Conservation (phyloP, 345 rosid genomes). For the Brassica carinata region DNA sequence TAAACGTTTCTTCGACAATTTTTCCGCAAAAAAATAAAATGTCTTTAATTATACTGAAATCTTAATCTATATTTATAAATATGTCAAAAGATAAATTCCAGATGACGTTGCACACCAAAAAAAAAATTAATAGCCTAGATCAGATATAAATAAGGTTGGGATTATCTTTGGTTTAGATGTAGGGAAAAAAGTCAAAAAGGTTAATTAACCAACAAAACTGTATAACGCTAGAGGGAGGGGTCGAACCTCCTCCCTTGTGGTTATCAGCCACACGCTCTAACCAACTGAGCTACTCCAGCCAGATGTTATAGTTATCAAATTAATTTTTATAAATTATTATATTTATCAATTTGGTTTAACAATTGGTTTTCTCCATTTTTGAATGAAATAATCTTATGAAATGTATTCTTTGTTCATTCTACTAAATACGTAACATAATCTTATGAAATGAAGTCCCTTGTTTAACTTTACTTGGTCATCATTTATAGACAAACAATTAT, state of each 20-base stretch:
- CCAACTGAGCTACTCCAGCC: slow-evolving; percentile 64
- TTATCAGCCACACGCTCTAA: slow-evolving; percentile 84
- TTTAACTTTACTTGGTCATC: neutral
- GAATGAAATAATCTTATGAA: neutral
- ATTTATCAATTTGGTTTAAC: neutral
- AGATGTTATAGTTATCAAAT: neutral
- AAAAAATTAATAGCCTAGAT: neutral
- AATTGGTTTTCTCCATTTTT: neutral
- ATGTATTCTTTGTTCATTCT: neutral
- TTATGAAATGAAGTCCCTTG: neutral
- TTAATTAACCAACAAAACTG: neutral
- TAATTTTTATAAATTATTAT: too few species aligned
- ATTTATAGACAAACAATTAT: neutral
- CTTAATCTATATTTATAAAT: neutral
- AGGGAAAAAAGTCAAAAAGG: neutral
- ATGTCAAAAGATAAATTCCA: neutral
- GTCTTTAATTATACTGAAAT: neutral
- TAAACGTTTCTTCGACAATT: neutral
- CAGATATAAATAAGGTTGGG: too few species aligned
- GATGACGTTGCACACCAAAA: neutral
- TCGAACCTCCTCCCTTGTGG: slow-evolving; percentile 88
- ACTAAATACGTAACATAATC: neutral
- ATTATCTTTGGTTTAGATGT: neutral
- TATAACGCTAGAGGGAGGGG: slow-evolving; percentile 53
- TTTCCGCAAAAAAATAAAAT: neutral